Conservation (phyloP, 192 early-diverging fungal species). For the Rhizoclosmatium sp. region DNA sequence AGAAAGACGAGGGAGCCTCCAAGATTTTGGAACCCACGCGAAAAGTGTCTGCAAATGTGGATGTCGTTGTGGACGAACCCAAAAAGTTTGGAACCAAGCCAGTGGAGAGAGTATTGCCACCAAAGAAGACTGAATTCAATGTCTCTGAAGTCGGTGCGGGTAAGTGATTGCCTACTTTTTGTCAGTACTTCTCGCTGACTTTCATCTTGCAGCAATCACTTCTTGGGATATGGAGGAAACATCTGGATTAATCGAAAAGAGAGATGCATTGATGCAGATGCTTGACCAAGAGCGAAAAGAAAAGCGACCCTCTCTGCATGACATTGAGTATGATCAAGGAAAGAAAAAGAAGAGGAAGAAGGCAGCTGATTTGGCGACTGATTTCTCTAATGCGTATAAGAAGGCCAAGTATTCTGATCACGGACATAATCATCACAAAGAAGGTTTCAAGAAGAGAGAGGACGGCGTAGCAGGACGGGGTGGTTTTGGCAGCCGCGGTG, state of each 20-base stretch:
- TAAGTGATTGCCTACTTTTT: neutral
- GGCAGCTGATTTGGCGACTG: neutral
- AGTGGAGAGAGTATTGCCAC: neutral
- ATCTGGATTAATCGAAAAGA: slow-evolving; percentile 6
- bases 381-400: neutral
- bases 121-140: slow-evolving; percentile 10
- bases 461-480: neutral
- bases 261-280: slow-evolving; percentile 22
- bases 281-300: neutral
- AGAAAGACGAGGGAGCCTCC: neutral
- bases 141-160: neutral
- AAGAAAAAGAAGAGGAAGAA: slow-evolving; percentile 38
- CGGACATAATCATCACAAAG: neutral
- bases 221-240: slow-evolving; percentile 30
- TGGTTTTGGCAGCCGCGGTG: neutral
- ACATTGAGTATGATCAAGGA: slow-evolving; percentile 40
- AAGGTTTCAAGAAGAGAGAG: slow-evolving; percentile 1
- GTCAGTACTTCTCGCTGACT: neutral
- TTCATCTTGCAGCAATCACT: neutral
- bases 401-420: slow-evolving; percentile 4
- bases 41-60: neutral
- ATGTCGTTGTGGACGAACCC: slow-evolving; percentile 16
- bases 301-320: slow-evolving; percentile 26
- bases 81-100: neutral
- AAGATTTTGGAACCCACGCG: neutral